Evolutionary conservation across 805 yeast species (phyloP).

Genomic region (Brettanomyces naardenensis): DNA sequence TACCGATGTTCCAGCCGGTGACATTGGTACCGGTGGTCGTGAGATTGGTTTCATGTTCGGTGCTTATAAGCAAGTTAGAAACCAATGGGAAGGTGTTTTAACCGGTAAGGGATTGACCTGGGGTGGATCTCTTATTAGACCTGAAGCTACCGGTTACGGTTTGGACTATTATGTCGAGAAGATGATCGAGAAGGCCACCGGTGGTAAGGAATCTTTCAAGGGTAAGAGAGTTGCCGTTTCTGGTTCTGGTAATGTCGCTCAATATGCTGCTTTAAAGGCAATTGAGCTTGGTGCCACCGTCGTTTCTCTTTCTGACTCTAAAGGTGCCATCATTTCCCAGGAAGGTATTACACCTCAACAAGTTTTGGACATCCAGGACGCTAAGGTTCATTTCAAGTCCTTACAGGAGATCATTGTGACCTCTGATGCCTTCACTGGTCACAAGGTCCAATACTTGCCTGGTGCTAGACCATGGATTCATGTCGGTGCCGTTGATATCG

Average conservation of each 20-base stretch:
- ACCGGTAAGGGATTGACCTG: constrained; percentile 97
- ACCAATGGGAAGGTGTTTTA: constrained; percentile 93
- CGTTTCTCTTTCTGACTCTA: constrained; percentile 89
- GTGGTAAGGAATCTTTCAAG: constrained; percentile 80
- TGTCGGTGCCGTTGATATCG: constrained; percentile 89
- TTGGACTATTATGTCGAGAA: constrained; percentile 93
- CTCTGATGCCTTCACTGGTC: constrained; percentile 41
- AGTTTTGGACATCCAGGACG: constrained; percentile 63
- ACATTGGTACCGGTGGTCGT: constrained; percentile 97
- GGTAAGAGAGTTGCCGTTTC: constrained; percentile 96
- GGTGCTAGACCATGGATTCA: constrained; percentile 97
- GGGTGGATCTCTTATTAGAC: constrained; percentile 99
- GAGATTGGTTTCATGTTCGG: constrained; percentile 94
- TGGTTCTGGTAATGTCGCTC: constrained; percentile 99
- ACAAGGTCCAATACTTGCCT: constrained; percentile 70
- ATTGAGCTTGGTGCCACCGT: constrained; percentile 96
- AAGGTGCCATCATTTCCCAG: constrained; percentile 76
- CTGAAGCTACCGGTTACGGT: constrained; percentile 99
- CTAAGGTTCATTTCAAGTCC: constrained; percentile 71
- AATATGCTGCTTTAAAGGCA: constrained; percentile 95
- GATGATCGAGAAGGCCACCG: constrained; percentile 90
- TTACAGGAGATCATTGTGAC: constrained; percentile 60
- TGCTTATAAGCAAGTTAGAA: constrained; percentile 87
- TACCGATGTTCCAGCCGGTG: constrained; percentile 99
- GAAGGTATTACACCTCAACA: constrained; percentile 82